Base-by-base conservation (phyloP, 73 alveolate genomes). In the Breviolum minutum region DNA sequence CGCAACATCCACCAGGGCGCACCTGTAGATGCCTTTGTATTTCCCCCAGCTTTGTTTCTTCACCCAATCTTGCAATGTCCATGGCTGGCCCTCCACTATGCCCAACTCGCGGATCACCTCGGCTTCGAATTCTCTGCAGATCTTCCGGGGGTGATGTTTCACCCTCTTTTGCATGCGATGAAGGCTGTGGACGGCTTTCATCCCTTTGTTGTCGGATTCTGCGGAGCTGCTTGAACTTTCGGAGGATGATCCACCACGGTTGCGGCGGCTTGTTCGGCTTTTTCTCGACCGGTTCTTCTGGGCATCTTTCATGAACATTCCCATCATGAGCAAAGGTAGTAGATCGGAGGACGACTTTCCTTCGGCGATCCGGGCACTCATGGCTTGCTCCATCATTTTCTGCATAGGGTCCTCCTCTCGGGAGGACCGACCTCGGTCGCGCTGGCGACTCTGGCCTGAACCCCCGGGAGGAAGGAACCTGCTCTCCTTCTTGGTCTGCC, bases 211-310 rank as follows among this genome's bases (percentile, higher is more conserved):
- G 17, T 80, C 88, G 68, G 14, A 24, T 27, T 30, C 84, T 26
- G 12, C 71, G n/a, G 27, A 40, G 70, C 24, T 69, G 86, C 79
- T n/a, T n/a, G 71, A 20, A 27, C 61, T 69, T 7, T 69, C 95
- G 73, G 95, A 88, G 82, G n/a, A 8, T 22, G 85, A 88, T 20
- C 95, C 95, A 88, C 95, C 95, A 88, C 17, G 95, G 95, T 11
- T 17, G 61, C 83, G 7, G 60, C 83, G 73, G 64, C 22, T 26
- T 17, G 54, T 5, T 54, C 22, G 54, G 19, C 95, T 54, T 54
- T 88, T 63, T 10, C 29, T 22, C 29, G 20, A 10, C 60, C 64
- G 9, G 30, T 27, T 13, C 95, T 88, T n/a, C 73, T 66, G 11
- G 40, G 32, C 7, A 5, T 80, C 69, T 22, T 88, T 17, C 95